These are phyloP conservation scores for Pseudogymnoascus sp. DNA, from an alignment of 2,329 filamentous ascomycete species.

Conservation along the genomic window DNA sequence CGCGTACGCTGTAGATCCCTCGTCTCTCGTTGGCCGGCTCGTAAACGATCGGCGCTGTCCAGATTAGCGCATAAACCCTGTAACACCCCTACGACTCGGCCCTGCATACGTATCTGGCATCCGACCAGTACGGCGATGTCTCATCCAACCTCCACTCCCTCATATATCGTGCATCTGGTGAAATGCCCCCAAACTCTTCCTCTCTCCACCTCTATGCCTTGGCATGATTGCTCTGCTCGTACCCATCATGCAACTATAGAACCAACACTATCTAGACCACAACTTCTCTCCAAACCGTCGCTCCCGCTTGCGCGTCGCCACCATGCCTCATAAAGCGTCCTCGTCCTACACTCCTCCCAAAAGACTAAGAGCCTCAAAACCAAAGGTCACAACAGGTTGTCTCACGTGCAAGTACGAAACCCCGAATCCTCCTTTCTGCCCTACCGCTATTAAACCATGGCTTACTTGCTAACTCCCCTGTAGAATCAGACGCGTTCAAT, in stretches of 20 bases:
- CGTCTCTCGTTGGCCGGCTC: background rate
- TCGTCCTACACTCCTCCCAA: conserved; percentile 12
- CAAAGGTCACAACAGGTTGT: conserved; percentile 60
- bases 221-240: background rate
- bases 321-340: background rate
- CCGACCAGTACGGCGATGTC: background rate
- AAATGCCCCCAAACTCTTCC: background rate
- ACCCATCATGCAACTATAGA: background rate
- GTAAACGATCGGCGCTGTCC: background rate
- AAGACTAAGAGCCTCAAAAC: conserved; percentile 21
- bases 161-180: background rate
- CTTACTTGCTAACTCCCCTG: conserved; percentile 12
- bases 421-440: background rate
- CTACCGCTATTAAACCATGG: background rate
- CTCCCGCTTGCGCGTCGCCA: background rate
- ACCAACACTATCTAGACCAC: background rate
- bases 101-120: background rate
- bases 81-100: background rate
- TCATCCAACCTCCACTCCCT: background rate
- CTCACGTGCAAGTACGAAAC: conserved; percentile 56
- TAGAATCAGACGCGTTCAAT: conserved; percentile 38
- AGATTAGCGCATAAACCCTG: background rate
- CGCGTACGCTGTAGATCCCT: background rate
- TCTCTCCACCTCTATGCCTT: background rate
- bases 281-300: background rate